phyloP scores from a whole-genome alignment of 345 rosid genomes.

The Hibiscus syriacus region DNA sequence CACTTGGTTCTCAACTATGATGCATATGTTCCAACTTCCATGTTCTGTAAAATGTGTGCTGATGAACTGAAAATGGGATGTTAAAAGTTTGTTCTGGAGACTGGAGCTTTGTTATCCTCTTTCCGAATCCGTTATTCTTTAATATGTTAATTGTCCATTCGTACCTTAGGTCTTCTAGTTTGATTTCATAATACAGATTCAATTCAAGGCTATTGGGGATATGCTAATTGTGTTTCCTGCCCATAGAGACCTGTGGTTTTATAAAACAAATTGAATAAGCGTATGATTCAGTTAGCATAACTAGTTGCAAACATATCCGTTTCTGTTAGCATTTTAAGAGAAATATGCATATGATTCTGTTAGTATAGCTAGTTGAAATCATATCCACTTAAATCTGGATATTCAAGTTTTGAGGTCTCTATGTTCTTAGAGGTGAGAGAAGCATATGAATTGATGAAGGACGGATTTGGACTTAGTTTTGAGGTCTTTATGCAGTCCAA shows the following conservation, averaged over 20 bases:
- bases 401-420: background rate
- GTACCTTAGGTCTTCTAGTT: no score
- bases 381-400: background rate
- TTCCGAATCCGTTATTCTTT: background rate
- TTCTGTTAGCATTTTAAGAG: no score
- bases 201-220: background rate
- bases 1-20: no score
- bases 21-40: background rate
- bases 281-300: background rate
- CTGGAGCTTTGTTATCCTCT: background rate
- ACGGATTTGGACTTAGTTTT: background rate
- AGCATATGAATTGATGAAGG: background rate
- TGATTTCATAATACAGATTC: background rate
- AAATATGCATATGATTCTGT: no score
- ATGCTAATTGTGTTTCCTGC: background rate
- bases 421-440: background rate
- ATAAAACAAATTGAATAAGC: background rate
- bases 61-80: background rate
- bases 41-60: background rate
- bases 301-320: no score
- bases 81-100: background rate
- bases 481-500: slow-evolving; percentile 4
- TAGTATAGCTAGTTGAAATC: background rate
- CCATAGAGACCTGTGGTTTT: background rate
- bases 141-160: background rate